Evolutionary conservation across 345 rosid genomes (phyloP), one percentile per base, ranked within the genome.

Genomic region (Lagerstroemia speciosa): DNA sequence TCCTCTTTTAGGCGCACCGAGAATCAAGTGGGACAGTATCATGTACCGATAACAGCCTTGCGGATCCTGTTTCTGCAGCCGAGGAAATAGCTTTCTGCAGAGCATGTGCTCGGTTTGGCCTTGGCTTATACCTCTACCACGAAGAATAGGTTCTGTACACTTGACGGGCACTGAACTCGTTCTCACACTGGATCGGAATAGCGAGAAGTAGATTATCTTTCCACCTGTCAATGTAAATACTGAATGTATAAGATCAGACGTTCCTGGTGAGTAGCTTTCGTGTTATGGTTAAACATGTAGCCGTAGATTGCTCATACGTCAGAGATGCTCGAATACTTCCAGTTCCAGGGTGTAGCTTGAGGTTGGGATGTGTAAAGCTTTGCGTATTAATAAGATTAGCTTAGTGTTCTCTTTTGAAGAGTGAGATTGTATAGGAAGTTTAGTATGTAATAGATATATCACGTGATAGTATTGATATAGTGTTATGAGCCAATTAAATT

Each of bases 1-100:
- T n/a, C n/a, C n/a, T n/a, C n/a, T n/a, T n/a, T n/a, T n/a, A 93
- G 98, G 98, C 96, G 24, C 88, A 91, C 72, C 97, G 97, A 0
- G 98, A 93, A 72, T 84, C 98, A 17, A 85, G 91, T 32, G 98
- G 98, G 76, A 93, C 96, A 19, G 84, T 87, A 45, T 78, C 83
- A 45, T 65, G 87, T 3, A 68, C 72, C 37, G 83, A 87, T 62
- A 75, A 75, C 40, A 41, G 73, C 46, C 67, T 73, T 15, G 78
- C 38, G 6, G 97, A 93, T 77, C 96, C 88, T 15, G 98, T 93
- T 72, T 76, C 94, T 70, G 88, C 90, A 61, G 98, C 98, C 1
- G 98, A 93, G 80, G 98, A 91, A 84, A 86, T 87, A 63, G 97
- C 98, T 52, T 93, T 91, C 79, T 89, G 98, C 87, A 86, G 85